Base-by-base conservation (phyloP, 2,329 filamentous ascomycete genomes). In the Colletotrichum navitas region DNA sequence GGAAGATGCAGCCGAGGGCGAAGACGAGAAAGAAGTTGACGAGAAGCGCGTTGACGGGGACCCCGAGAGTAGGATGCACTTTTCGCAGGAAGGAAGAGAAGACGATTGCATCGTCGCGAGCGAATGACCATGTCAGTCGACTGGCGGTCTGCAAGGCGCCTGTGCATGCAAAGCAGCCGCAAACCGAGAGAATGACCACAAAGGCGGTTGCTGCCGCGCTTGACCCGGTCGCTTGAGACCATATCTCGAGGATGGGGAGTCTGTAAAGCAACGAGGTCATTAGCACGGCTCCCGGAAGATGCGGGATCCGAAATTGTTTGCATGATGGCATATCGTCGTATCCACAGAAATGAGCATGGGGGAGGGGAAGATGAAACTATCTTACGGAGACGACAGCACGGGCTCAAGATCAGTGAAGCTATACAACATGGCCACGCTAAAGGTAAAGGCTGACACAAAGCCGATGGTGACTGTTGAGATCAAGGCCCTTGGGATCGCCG, bases 381-480 rank as follows among this genome's bases (percentile, higher is more conserved):
- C 54, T 47, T 58, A 67, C 68, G 68, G 63, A 11, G 68, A 71
- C 10, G 64, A 43, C 14, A 71, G 58, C 41, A 73, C 59, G 1
- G 71, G 67, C 16, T 74, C 73, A 18, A 77, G 54, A 21, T 77
- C 74, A 10, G 72, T 72, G 6, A 73, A 76, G 63, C 76, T 68
- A 65, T 77, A 74, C 41, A 74, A 67, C 76, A 80, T 76, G 64
- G 79, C 72, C 47, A 78, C 68, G n/a, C 77, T 60, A 75, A 80
- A 79, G 56, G 77, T 36, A 52, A 80, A 75, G 56, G 75, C 76
- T 1, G 79, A 80, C 34, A 79, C 61, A 41, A 81, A 81, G 2
- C 80, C 80, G 21, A 82, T 77, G 1, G 74, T 67, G 0, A 82
- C 74, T 0, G 79, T 80, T 1, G 76, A 75, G 41, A 81, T 63